Base-by-base conservation (phyloP, 192 early-diverging fungal species). In the Endogone sp. region DNA sequence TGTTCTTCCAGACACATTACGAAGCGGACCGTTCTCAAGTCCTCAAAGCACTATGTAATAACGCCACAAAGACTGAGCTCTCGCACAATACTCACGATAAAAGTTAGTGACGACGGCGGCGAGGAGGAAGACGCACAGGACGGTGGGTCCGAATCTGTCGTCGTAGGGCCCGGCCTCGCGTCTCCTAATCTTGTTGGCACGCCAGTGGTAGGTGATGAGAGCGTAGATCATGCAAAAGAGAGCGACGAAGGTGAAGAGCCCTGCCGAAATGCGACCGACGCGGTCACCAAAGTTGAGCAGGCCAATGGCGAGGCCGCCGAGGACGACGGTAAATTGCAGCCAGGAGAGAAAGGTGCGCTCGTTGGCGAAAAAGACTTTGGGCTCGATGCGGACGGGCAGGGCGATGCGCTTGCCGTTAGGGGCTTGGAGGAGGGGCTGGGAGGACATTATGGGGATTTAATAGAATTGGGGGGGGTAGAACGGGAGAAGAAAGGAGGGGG, bases 311-410 rank as follows among this genome's bases (percentile, higher is more conserved):
- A 93, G 79, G 24, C 88, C 88, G 13, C 90, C 91, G 44, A 93
- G 74, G 13, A 93, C 81, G 32, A 90, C 88, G 8, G 90, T 84
- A 76, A 95, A 93, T 71, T 92, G 91, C 54, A 95, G 81, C 93
- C 93, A 97, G 3, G 94, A 89, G 54, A 95, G 79, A 64, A 95
- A 95, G 2, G 95, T 97, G 23, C 95, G 86, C 79, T 97, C 95
- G 73, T 97, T 97, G 30, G 94, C 94, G 77, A 97, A 96, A 74
- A 94, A 96, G 13, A 96, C 91, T 69, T 97, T 97, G 65, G 93
- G 93, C 55, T 94, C 92, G n/a, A 93, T 84, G 6, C 90, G 85
- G 30, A 90, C 82, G 3, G 92, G 91, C 4, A 91, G 72, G 27
- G 86, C 89, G 63, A 93, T 91, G 22, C 92, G 89, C 79, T 88